Conservation (phyloP, 1,139 yeast species). For the Arxiozyma bovina region DNA sequence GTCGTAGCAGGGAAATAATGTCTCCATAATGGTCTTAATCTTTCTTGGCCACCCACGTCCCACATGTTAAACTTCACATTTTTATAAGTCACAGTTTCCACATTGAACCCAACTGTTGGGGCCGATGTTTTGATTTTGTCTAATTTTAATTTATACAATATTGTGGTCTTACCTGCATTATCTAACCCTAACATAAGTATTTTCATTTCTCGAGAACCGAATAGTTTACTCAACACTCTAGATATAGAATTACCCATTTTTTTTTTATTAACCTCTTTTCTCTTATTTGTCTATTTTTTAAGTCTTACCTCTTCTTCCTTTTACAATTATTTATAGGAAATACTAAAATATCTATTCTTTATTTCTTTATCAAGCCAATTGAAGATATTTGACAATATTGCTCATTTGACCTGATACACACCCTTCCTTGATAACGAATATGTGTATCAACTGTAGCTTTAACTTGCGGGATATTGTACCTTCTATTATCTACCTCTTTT, state of each 20-base stretch:
- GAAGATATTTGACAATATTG: not conserved
- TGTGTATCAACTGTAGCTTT: not conserved
- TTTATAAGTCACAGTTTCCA: slow-evolving; percentile 82
- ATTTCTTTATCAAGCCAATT: too few relatives aligned
- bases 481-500: too few relatives aligned
- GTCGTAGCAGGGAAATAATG: slow-evolving; percentile 91
- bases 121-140: slow-evolving; percentile 56
- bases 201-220: slow-evolving; percentile 42
- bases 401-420: not conserved
- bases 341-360: not conserved
- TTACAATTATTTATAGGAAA: not conserved
- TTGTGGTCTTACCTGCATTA: slow-evolving; percentile 80
- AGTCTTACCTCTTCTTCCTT: not conserved
- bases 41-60: slow-evolving; percentile 96
- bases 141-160: slow-evolving; percentile 29
- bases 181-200: slow-evolving; percentile 88
- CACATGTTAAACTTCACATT: slow-evolving; percentile 87
- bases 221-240: slow-evolving; percentile 39
- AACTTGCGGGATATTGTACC: not conserved
- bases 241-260: slow-evolving; percentile 44
- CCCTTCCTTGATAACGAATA: too few relatives aligned
- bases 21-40: slow-evolving; percentile 87
- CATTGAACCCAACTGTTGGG: slow-evolving; percentile 92
- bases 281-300: not conserved
- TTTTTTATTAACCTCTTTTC: not conserved